Evolutionary conservation across 2,329 filamentous ascomycete genomes (phyloP), one percentile per base, ranked within the genome.

Genomic region (Colletotrichum eremochloae): DNA sequence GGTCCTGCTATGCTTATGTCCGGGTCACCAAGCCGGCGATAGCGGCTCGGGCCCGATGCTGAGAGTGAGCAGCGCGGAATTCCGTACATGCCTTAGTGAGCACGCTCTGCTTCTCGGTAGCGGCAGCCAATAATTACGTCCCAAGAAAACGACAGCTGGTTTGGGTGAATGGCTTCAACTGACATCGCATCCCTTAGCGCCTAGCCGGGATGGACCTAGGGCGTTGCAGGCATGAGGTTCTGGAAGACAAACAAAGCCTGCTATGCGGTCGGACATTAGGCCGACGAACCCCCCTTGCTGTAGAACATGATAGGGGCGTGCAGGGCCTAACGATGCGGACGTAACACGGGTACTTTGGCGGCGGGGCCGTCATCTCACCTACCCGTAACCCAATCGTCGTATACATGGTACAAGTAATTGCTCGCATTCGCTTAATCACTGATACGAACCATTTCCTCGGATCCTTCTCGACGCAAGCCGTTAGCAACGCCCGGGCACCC

Each of bases 401-500:
- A 9, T 40, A 40, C 38, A 11, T 8, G 38, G 6, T 40, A 40
- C 38, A 9, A 40, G 38, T 48, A 62, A 24, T 1, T 31, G 50
- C 64, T 67, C 56, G 63, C 63, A 55, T 70, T 60, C 63, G 46
- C 52, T 46, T 20, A 42, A 24, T 29, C 11, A 29, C 44, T 15
- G 15, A 52, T 24, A 48, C 57, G 52, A 55, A 57, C 36, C 24
- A 36, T 31, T 29, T 20, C 36, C 36, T 14, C 38, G 38, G 46
- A 40, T 3, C 38, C 29, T 36, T 33, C n/a, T 24, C 20, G 14
- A 24, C 24, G 20, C 40, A 36, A 55, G 55, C 55, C 53, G 44
- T 60, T 56, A 53, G 40, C 44, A 67, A 55, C 31, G 24, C 46
- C 36, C 52, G 62, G 48, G n/a, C 9, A 24, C 44, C 42, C 46